Percentiles rank a stretch among this genome's conserved stretches.
Evolutionary conservation across 306 rosid species (phyloP).

Genomic region (Trifolium fragiferum): DNA sequence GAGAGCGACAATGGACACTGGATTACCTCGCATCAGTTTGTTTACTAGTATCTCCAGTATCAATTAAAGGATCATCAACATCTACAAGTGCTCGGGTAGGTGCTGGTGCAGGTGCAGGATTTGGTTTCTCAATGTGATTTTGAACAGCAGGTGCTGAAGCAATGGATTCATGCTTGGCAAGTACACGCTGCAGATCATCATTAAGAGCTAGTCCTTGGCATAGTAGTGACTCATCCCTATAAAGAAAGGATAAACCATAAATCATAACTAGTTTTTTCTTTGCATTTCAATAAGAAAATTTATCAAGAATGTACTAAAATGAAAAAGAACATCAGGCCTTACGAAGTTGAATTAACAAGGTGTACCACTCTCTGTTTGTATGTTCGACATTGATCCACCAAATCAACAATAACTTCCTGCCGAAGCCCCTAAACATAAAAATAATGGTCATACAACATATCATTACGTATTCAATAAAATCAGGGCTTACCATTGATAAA

Average conservation of each 20-base stretch:
- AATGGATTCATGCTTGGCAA: conserved; percentile 90
- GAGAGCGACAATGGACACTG: conserved; percentile 14
- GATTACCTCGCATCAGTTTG: conserved; percentile 63
- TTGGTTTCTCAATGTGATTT: conserved; percentile 55
- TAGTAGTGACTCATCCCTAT: conserved; percentile 90
- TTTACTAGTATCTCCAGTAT: conserved; percentile 71
- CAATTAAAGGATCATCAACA: conserved; percentile 75
- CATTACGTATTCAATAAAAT: conserved; percentile 22
- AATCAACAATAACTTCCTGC: conserved; percentile 95
- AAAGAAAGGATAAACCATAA: conserved; percentile 34
- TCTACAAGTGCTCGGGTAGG: conserved; percentile 60
- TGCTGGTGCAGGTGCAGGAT: conserved; percentile 58
- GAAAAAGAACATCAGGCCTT: conserved; percentile 50
- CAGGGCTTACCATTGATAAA: conserved; percentile 32
- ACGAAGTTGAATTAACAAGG: conserved; percentile 97
- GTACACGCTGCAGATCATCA: conserved; percentile 94
- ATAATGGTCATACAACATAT: conserved; percentile 31
- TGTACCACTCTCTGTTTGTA: conserved; percentile 97
- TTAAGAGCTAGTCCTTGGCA: conserved; percentile 92
- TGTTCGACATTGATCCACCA: conserved; percentile 89
- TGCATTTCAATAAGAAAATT: conserved; percentile 34
- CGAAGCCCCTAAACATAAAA: conserved; percentile 70
- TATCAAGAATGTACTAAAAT: conserved; percentile 1
- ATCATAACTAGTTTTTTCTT: conserved; percentile 12
- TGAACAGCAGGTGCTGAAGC: conserved; percentile 71